Evolutionary conservation across 345 rosid genomes (phyloP), one percentile per base, ranked within the genome.

Genomic region (Pelargonium nanum): DNA sequence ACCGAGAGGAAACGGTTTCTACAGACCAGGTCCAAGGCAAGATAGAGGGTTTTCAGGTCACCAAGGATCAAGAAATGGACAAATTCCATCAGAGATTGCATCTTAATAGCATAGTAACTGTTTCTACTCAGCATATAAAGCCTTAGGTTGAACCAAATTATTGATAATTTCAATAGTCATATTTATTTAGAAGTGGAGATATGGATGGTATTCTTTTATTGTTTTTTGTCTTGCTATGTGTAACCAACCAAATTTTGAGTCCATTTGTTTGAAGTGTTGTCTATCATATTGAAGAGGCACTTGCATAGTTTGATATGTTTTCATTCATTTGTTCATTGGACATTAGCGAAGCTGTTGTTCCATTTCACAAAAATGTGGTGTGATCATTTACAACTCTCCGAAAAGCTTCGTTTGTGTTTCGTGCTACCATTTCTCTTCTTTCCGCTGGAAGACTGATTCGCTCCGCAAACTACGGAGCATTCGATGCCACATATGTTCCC

Each of bases 401-500:
- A 66, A 0, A 24, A 2, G 59, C 64, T 66, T 7, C 63, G 10
- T 20, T 52, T 24, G 34, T 62, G 64, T 24, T 53, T 56, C 21
- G 24, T 40, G 32, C 44, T 50, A 13, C 56, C 7, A 21, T 51
- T 55, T 24, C 51, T 66, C 59, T 60, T 59, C 17, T 24, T 24
- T 1, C 22, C 19, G 26, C 56, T 74, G 28, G 61, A 54, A 19
- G 69, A 65, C n/a, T 1, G 10, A 34, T 34, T 34, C 12, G 78
- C 62, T 54, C 89, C 97, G 53, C 89, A 85, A 0, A 77, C 81
- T 25, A 87, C 81, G 26, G 95, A 78, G 63, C 86, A 83, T 40
- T 92, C 80, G 2, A 82, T 69, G 2, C 98, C 98, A n/a, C 95
- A 91, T 0, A 86, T 51, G 23, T 75, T 79, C 48, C 96, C 72